A percentile compares a stretch with the other conserved stretches of the same genome.
Evolutionary conservation across 164 flowering plant genomes (phyloP).

Genomic region (Berberis thunbergii): DNA sequence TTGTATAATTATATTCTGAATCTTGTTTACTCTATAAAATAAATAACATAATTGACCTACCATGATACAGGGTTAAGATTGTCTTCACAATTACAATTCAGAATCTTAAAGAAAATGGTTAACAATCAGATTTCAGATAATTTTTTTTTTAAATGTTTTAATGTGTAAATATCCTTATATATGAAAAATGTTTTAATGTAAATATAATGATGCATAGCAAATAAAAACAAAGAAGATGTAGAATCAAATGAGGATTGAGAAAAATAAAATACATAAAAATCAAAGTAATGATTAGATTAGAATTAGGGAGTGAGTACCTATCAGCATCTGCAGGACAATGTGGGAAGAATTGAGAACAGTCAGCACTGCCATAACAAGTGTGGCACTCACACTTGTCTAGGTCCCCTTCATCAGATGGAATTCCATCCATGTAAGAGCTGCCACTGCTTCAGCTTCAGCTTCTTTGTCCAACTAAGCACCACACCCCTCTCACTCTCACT

Average conservation of each 20-base stretch:
- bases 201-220: no score
- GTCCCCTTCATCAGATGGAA: not conserved
- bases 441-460: conserved; percentile 1
- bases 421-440: not conserved
- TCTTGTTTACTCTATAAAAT: no score
- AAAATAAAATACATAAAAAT: not conserved
- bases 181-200: not conserved
- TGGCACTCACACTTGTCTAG: not conserved
- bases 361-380: not conserved
- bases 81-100: no score
- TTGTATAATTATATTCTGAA: no score
- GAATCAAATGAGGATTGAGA: not conserved
- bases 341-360: not conserved
- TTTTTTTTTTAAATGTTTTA: no score
- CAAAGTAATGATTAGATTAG: no score
- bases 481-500: not conserved
- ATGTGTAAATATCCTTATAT: no score
- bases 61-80: no score
- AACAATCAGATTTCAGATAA: no score
- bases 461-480: conserved; percentile 1
- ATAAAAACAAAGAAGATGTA: not conserved
- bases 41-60: no score
- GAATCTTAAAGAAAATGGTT: no score
- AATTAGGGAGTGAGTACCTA: not conserved
- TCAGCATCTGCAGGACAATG: conserved; percentile 2